Evolutionary conservation across 148 eudicot species (phyloP).

Genomic region (Vaccinium macrocarpon): DNA sequence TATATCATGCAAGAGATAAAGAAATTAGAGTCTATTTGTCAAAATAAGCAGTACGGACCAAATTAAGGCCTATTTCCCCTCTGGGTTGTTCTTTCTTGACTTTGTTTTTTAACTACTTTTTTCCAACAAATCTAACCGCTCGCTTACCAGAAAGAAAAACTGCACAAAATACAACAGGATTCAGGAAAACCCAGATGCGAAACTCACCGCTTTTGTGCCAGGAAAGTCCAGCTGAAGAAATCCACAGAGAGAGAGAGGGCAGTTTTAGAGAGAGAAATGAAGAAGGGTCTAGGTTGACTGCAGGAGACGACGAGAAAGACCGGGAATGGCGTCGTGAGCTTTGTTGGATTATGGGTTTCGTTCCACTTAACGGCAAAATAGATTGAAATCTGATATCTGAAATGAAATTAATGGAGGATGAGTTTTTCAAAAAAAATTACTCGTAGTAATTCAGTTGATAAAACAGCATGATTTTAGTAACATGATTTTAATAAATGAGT

Average conservation of each 20-base stretch:
- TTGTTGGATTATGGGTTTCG: background rate
- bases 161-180: background rate
- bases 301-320: background rate
- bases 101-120: background rate
- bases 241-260: background rate
- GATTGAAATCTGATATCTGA: too few relatives aligned
- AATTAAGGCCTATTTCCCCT: background rate
- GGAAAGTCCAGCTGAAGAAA: conserved; percentile 1
- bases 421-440: too few relatives aligned
- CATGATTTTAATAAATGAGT: too few relatives aligned
- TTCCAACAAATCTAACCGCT: background rate
- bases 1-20: background rate
- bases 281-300: background rate
- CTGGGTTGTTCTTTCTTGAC: background rate
- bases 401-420: too few relatives aligned
- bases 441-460: too few relatives aligned
- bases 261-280: background rate
- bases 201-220: background rate
- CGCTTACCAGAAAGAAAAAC: background rate
- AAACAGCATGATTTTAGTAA: too few relatives aligned
- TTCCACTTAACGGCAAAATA: background rate
- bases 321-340: background rate
- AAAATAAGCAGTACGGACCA: background rate
- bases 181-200: background rate
- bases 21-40: background rate